Base-by-base conservation (phyloP, 139 green algal species). In the Chlamydomonas schloesseri region DNA sequence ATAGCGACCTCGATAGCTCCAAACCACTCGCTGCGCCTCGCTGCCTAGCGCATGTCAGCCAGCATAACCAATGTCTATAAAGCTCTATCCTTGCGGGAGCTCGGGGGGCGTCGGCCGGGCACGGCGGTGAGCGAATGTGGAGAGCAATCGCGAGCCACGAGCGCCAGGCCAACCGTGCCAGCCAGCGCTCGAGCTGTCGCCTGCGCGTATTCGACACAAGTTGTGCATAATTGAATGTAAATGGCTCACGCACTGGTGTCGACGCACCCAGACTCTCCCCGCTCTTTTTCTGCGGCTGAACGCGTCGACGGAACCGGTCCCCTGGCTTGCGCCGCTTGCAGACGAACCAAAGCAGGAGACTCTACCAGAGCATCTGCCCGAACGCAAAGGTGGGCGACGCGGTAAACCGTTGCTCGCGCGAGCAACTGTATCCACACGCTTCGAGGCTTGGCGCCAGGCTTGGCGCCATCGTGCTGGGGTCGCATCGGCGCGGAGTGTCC, bases 291-390 rank as follows among this genome's bases (percentile, higher is more conserved):
- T 50, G 42, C 42, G 42, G 42, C 42, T 50, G 42, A 50, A 50
- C 42, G 42, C 42, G 42, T 50, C 42, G 42, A 29, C 21, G 57
- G 57, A 64, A 64, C 57, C 57, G 21, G 23, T 64, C 23, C 21
- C 21, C 9, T 64, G 6, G 2, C 23, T 15, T 15, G 23, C 17
- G 57, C n/a, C 57, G 57, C 65, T 46, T 21, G 64, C 78, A 84
- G 78, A 74, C 78, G 42, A 29, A 15, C 42, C 64, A 84, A 11
- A 64, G 78, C 78, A 74, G 78, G 46, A 65, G 46, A 17, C 20
- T 84, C 0, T 84, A 55, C 37, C 78, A 84, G 64, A 55, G 10
- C 13, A 33, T 84, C 23, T 84, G 64, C 28, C 78, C 78, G n/a
- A 84, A 2, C 42, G 65, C 21, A n/a, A 84, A 84, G 78, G 78